Evolutionary conservation across 2,329 filamentous ascomycete species (phyloP).

Genomic region (Colletotrichum spinosum): DNA sequence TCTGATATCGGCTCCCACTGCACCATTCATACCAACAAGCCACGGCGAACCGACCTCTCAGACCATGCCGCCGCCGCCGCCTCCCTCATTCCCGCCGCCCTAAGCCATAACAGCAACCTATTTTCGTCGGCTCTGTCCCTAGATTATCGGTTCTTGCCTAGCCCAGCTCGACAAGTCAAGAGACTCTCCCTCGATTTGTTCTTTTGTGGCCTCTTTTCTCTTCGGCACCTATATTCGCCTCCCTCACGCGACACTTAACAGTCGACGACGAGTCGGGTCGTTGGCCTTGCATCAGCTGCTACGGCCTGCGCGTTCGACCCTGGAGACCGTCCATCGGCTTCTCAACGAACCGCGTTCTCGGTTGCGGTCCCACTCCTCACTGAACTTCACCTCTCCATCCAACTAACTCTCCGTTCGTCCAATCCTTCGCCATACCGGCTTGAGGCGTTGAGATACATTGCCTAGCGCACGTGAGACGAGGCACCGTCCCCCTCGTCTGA

Average conservation of each 20-base stretch:
- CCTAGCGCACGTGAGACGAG: conserved; percentile 27
- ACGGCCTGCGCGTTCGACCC: conserved; percentile 16
- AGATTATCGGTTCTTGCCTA: not conserved
- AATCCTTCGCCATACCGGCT: conserved; percentile 17
- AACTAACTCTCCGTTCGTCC: conserved; percentile 17
- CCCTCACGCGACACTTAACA: not conserved
- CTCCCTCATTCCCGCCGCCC: conserved; percentile 23
- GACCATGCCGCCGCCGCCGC: conserved; percentile 26
- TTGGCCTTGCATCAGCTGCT: conserved; percentile 25
- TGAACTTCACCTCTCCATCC: not conserved
- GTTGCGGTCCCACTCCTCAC: conserved; percentile 2
- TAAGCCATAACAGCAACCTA: conserved; percentile 1
- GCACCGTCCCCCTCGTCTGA: conserved; percentile 30
- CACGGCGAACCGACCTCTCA: conserved; percentile 31
- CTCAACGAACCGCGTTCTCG: conserved; percentile 13
- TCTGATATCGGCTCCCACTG: not conserved
- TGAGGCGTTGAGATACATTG: conserved; percentile 5
- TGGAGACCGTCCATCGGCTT: conserved; percentile 10
- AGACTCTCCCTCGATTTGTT: not conserved
- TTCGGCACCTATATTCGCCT: not conserved
- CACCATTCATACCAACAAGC: conserved; percentile 2
- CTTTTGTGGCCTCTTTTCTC: not conserved
- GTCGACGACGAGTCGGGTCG: conserved; percentile 16
- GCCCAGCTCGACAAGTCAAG: too few relatives aligned
- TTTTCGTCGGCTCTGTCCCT: conserved; percentile 7